Conservation (phyloP, 202 grass and related monocot genomes). For the Brachypodium distachyon region DNA sequence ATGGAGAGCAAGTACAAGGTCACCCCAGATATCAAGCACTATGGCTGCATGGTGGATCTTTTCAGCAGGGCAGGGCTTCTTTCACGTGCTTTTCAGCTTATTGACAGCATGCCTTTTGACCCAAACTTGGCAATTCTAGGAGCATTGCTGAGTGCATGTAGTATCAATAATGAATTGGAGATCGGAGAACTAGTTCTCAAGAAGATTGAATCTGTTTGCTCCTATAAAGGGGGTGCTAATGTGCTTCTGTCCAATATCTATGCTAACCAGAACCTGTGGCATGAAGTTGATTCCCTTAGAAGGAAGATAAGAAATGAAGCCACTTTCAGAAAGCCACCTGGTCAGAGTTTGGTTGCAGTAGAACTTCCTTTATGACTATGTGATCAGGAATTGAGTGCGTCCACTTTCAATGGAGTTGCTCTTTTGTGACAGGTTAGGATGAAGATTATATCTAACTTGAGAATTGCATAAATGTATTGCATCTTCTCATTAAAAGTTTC, state of each 20-base stretch:
- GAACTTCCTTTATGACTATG: slow-evolving; percentile 8
- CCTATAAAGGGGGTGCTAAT: slow-evolving; percentile 43
- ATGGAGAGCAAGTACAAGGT: slow-evolving; percentile 43
- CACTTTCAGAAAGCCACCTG: slow-evolving; percentile 42
- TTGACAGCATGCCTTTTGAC: slow-evolving; percentile 43
- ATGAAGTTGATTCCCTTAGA: slow-evolving; percentile 52
- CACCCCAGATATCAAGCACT: slow-evolving; percentile 47
- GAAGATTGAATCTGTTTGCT: slow-evolving; percentile 50
- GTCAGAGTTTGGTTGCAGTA: slow-evolving; percentile 38
- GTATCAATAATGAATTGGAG: slow-evolving; percentile 43
- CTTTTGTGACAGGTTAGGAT: slow-evolving; percentile 8
- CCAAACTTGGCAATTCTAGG: slow-evolving; percentile 51
- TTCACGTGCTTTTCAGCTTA: slow-evolving; percentile 36
- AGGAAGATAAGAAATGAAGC: slow-evolving; percentile 26
- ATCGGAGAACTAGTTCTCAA: slow-evolving; percentile 49
- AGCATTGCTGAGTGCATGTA: slow-evolving; percentile 57
- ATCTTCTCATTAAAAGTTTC: not conserved
- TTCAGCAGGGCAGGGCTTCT: slow-evolving; percentile 63
- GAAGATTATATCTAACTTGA: not conserved
- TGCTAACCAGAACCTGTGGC: slow-evolving; percentile 52
- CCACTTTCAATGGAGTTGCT: not conserved
- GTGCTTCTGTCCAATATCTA: slow-evolving; percentile 75
- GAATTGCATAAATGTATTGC: not conserved
- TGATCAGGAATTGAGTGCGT: not conserved
- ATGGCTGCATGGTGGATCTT: slow-evolving; percentile 71